A percentile compares a stretch with the other conserved stretches of the same genome.
Conservation (phyloP, 73 alveolate genomes). For the Diophrys sp. region DNA sequence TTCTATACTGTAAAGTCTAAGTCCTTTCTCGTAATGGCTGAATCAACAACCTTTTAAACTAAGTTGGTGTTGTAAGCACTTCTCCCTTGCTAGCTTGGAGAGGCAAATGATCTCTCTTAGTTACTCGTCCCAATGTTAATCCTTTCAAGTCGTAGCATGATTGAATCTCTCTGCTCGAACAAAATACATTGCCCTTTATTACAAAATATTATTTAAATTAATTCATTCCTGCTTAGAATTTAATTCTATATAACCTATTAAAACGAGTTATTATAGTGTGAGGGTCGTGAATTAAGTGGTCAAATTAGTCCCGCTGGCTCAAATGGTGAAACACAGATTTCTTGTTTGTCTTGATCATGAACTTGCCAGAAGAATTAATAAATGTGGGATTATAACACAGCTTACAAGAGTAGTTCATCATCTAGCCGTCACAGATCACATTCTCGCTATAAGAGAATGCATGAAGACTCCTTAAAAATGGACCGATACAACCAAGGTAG, state of each 20-base stretch:
- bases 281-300: constrained; percentile 79
- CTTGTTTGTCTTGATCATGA: constrained; percentile 74
- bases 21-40: constrained; percentile 85
- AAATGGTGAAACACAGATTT: constrained; percentile 61
- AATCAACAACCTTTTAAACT: too few relatives aligned
- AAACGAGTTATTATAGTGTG: constrained; percentile 76
- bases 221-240: constrained; percentile 31
- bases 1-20: constrained; percentile 70
- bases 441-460: too few relatives aligned
- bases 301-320: constrained; percentile 51
- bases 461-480: too few relatives aligned
- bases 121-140: constrained; percentile 57
- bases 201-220: constrained; percentile 71
- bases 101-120: constrained; percentile 53
- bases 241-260: constrained; percentile 74
- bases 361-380: too few relatives aligned
- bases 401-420: too few relatives aligned
- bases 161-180: constrained; percentile 79
- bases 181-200: constrained; percentile 90
- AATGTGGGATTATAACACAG: too few relatives aligned
- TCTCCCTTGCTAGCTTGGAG: too few relatives aligned
- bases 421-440: too few relatives aligned
- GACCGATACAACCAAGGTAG: too few relatives aligned
- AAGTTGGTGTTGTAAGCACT: too few relatives aligned
- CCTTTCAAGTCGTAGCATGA: constrained; percentile 67